Conservation (phyloP, 2,329 filamentous ascomycete species). For the Curvularia spicifera region DNA sequence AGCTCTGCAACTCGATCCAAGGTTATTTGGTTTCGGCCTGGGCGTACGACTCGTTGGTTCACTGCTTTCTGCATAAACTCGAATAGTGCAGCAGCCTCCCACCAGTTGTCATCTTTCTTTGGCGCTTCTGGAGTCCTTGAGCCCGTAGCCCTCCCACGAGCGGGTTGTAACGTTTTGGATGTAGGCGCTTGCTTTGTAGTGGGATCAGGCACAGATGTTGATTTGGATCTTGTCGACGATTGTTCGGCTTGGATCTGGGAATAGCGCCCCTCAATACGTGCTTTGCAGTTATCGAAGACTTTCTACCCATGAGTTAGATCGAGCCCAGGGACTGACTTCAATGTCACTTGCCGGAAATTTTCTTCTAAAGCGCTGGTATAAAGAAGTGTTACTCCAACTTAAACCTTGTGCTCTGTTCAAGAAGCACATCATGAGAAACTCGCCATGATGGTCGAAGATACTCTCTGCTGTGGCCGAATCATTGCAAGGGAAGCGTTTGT, state of each 20-base stretch:
- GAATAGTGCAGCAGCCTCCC: conserved; percentile 47
- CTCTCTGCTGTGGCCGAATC: conserved; percentile 33
- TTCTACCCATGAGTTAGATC: conserved; percentile 28
- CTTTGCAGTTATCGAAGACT: conserved; percentile 42
- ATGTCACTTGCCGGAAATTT: conserved; percentile 44
- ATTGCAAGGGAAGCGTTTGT: conserved; percentile 36
- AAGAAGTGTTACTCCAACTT: conserved; percentile 52
- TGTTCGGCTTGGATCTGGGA: conserved; percentile 23
- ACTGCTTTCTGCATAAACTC: conserved; percentile 51
- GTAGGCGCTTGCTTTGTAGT: conserved; percentile 9
- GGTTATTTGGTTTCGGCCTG: conserved; percentile 41
- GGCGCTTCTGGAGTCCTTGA: conserved; percentile 27
- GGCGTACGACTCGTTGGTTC: conserved; percentile 39
- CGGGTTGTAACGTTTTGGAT: conserved; percentile 8
- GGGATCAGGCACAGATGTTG: conserved; percentile 14
- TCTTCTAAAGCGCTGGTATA: conserved; percentile 52
- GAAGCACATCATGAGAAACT: conserved; percentile 57
- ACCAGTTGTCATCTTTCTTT: conserved; percentile 51
- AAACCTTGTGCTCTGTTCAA: conserved; percentile 53
- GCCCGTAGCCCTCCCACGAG: conserved; percentile 13
- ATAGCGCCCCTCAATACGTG: conserved; percentile 40
- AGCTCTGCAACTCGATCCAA: conserved; percentile 43
- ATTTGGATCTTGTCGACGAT: conserved; percentile 15
- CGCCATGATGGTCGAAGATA: conserved; percentile 46
- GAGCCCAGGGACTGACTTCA: background rate